Percentiles rank a stretch among this genome's conserved stretches.
Conservation (phyloP, 257 asterid genomes). For the Scutellaria minor region DNA sequence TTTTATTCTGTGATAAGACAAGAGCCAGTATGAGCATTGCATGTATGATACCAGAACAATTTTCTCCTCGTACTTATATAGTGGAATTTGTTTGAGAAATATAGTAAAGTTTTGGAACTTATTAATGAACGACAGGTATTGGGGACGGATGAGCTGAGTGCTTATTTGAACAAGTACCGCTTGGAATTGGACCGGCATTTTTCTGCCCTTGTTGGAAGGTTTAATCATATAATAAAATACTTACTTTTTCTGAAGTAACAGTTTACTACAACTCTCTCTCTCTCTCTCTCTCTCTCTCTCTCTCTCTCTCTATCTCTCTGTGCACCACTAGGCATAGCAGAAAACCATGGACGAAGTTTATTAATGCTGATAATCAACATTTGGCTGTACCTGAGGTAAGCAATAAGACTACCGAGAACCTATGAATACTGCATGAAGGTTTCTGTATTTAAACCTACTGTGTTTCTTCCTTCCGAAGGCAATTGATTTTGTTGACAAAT, state of each 20-base stretch:
- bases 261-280: background rate
- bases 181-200: slow-evolving; percentile 67
- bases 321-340: slow-evolving; percentile 51
- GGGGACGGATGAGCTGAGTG: slow-evolving; percentile 72
- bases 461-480: slow-evolving; percentile 48
- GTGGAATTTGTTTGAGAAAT: background rate
- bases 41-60: too few species aligned
- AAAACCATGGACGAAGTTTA: slow-evolving; percentile 54
- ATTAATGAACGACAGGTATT: slow-evolving; percentile 49
- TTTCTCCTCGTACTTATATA: background rate
- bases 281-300: background rate
- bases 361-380: slow-evolving; percentile 54
- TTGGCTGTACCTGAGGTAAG: slow-evolving; percentile 74
- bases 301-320: slow-evolving; percentile 1
- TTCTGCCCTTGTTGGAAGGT: slow-evolving; percentile 77
- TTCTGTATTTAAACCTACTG: background rate
- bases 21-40: too few species aligned
- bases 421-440: background rate
- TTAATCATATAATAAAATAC: background rate
- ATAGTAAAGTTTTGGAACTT: background rate
- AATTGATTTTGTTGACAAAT: slow-evolving; percentile 84
- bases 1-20: too few species aligned
- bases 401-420: background rate
- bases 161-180: slow-evolving; percentile 68
- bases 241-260: background rate